phyloP scores from a whole-genome alignment of 2,329 filamentous ascomycete genomes.

The Stemphylium vesicarium region DNA sequence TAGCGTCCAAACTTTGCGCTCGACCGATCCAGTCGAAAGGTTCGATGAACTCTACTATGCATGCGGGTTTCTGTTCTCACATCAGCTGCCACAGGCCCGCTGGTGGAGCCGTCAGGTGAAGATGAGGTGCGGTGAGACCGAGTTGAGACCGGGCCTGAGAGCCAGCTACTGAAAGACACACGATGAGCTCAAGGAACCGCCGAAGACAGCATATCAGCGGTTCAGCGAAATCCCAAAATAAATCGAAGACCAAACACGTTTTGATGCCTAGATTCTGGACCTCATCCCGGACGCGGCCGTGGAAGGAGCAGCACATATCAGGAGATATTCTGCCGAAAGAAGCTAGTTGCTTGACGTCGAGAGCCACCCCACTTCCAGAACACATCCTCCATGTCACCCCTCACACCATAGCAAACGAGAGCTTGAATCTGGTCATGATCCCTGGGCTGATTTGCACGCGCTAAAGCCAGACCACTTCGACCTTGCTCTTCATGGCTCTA shows the following conservation, averaged over 20 bases:
- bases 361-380: conserved; percentile 23
- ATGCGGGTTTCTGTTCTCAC: conserved; percentile 10
- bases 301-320: conserved; percentile 24
- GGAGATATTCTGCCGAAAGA: conserved; percentile 27
- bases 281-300: conserved; percentile 7
- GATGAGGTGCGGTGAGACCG: conserved; percentile 2
- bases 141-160: conserved; percentile 1
- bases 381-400: conserved; percentile 19
- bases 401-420: conserved; percentile 30
- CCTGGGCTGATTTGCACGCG: conserved; percentile 18
- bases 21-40: conserved; percentile 28
- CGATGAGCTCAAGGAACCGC: background rate
- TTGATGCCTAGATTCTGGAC: background rate
- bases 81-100: conserved; percentile 10
- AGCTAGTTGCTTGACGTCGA: conserved; percentile 23
- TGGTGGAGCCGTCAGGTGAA: conserved; percentile 8
- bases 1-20: conserved; percentile 25
- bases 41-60: conserved; percentile 16
- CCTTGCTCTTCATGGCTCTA: conserved; percentile 12
- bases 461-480: conserved; percentile 26
- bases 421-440: conserved; percentile 11
- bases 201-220: background rate
- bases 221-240: background rate
- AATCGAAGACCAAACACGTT: background rate
- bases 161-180: background rate